Percentiles rank a stretch among this genome's conserved stretches.
Conservation (phyloP, 2,329 filamentous ascomycete species). For the Bipolaris gigantea region DNA sequence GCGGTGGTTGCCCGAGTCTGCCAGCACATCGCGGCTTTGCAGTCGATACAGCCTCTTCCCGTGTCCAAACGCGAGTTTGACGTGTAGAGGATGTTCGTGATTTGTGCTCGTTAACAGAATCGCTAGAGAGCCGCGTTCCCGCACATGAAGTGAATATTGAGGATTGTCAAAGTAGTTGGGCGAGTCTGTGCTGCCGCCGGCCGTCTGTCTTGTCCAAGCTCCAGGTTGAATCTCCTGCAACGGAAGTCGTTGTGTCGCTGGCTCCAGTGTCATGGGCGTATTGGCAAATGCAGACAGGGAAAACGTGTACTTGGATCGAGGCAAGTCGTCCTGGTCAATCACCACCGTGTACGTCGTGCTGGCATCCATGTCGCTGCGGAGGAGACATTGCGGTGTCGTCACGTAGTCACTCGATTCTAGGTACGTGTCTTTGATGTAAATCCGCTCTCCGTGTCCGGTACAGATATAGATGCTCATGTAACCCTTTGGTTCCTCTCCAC, state of each 20-base stretch:
- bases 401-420: slow-evolving; percentile 82
- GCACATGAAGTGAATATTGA: slow-evolving; percentile 71
- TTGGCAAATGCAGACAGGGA: slow-evolving; percentile 82
- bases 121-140: slow-evolving; percentile 63
- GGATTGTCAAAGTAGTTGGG: slow-evolving; percentile 82
- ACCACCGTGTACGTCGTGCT: slow-evolving; percentile 63
- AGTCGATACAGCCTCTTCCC: slow-evolving; percentile 72
- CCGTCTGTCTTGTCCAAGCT: slow-evolving; percentile 76
- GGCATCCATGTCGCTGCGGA: slow-evolving; percentile 67
- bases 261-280: slow-evolving; percentile 60
- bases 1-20: slow-evolving; percentile 85
- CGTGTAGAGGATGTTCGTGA: slow-evolving; percentile 73
- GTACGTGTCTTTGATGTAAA: slow-evolving; percentile 73
- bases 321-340: slow-evolving; percentile 76
- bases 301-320: slow-evolving; percentile 75
- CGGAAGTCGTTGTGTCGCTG: slow-evolving; percentile 63
- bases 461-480: slow-evolving; percentile 90
- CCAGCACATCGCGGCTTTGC: slow-evolving; percentile 74
- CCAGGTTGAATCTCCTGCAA: slow-evolving; percentile 62
- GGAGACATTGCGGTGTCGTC: slow-evolving; percentile 88
- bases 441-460: slow-evolving; percentile 67
- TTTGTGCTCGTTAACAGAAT: slow-evolving; percentile 72
- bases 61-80: slow-evolving; percentile 78
- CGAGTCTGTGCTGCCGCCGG: slow-evolving; percentile 81
- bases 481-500: slow-evolving; percentile 55